A percentile compares a stretch with the other conserved stretches of the same genome.
These are phyloP conservation scores for Biscogniauxia mediterranea DNA, from an alignment of 2,329 filamentous ascomycete species.

Conservation along the genomic window DNA sequence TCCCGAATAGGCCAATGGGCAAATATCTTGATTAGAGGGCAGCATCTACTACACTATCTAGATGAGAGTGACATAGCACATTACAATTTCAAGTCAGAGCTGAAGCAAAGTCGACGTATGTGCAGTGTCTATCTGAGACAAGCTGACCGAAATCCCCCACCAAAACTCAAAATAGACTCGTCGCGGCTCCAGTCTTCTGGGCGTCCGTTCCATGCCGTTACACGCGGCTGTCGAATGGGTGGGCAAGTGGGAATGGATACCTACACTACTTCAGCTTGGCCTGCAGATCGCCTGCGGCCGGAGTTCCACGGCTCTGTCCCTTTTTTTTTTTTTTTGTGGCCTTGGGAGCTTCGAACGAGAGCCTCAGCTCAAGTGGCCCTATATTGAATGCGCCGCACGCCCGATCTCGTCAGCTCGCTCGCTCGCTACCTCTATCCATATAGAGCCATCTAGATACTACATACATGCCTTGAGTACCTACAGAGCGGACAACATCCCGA, in stretches of 20 bases:
- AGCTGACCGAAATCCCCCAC: neutral
- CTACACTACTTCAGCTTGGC: conserved; percentile 9
- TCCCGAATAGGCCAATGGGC: no score
- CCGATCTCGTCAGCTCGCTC: no score
- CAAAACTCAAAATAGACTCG: neutral
- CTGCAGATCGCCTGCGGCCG: conserved; percentile 7
- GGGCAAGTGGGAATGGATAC: neutral
- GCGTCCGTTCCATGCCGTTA: conserved; percentile 1
- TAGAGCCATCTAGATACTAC: no score
- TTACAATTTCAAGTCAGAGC: neutral
- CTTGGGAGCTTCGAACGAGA: neutral
- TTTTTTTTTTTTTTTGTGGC: neutral
- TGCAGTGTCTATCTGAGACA: neutral
- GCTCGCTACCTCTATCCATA: no score
- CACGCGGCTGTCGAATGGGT: neutral
- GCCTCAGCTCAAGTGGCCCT: neutral
- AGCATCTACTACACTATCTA: neutral
- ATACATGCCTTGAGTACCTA: no score
- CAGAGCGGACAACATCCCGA: neutral
- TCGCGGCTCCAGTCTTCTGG: conserved; percentile 7
- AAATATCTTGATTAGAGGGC: no score
- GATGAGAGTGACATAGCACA: neutral
- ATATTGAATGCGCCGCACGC: neutral
- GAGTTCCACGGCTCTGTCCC: conserved; percentile 5
- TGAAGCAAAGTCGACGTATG: neutral